Conservation (phyloP, 192 early-diverging fungal genomes). For the Mortierella alpina region DNA sequence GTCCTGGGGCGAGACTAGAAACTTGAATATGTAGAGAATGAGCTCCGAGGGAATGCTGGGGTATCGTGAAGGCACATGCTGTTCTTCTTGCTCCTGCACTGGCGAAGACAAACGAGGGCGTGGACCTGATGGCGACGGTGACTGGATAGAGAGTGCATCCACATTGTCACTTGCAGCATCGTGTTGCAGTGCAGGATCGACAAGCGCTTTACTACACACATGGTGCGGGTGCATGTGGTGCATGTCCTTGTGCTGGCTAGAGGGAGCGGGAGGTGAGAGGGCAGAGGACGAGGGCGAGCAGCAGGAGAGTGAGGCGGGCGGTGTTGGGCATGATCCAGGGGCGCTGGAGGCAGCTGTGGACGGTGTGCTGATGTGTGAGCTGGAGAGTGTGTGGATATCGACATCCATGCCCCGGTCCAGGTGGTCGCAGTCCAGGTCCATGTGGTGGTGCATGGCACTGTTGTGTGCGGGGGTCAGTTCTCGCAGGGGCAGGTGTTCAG, state of each 20-base stretch:
- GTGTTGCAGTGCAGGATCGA: background rate
- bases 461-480: background rate
- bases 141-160: background rate
- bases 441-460: background rate
- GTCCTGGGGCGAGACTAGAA: slow-evolving; percentile 54
- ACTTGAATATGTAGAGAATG: slow-evolving; percentile 62
- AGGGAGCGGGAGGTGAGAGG: background rate
- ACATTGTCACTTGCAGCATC: background rate
- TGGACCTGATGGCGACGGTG: background rate
- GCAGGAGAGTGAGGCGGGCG: background rate
- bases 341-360: too few species aligned
- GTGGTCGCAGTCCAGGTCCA: slow-evolving; percentile 7
- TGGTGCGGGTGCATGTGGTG: too few species aligned
- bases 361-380: background rate
- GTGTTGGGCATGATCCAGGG: background rate
- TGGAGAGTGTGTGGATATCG: slow-evolving; percentile 7
- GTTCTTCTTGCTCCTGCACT: background rate
- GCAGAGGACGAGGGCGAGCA: background rate
- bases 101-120: background rate
- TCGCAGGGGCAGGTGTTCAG: background rate
- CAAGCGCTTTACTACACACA: too few species aligned
- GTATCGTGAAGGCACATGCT: background rate
- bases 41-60: slow-evolving; percentile 62
- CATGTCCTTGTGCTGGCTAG: background rate
- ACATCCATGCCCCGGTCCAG: background rate